phyloP scores from a whole-genome alignment of 768 basidiomycete species.

The Termitomyces sp. region DNA sequence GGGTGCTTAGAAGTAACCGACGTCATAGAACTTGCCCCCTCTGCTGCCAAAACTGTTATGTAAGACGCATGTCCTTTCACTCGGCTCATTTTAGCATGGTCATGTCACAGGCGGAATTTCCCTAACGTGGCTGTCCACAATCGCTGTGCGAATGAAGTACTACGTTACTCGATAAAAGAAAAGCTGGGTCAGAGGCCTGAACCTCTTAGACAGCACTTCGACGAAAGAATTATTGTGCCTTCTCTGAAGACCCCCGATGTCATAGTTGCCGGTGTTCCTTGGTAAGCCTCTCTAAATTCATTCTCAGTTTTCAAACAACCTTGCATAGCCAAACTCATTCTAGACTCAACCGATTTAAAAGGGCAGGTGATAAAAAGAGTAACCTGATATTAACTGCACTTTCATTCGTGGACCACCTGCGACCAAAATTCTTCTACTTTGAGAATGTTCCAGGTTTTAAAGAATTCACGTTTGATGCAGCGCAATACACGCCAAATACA shows the following conservation, averaged over 20 bases:
- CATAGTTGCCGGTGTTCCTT: slow-evolving; percentile 71
- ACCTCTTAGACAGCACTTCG: slow-evolving; percentile 32
- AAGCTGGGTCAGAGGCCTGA: slow-evolving; percentile 35
- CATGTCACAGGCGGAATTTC: slow-evolving; percentile 41
- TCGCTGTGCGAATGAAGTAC: slow-evolving; percentile 62
- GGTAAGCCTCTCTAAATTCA: slow-evolving; percentile 30
- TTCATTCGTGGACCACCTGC: slow-evolving; percentile 43
- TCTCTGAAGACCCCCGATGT: slow-evolving; percentile 30
- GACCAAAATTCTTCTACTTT: slow-evolving; percentile 37
- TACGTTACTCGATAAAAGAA: slow-evolving; percentile 51
- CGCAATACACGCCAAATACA: slow-evolving; percentile 33
- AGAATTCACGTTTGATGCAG: slow-evolving; percentile 33
- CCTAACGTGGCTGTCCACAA: slow-evolving; percentile 53
- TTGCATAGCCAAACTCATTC: slow-evolving; percentile 71
- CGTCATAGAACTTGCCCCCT: slow-evolving; percentile 70
- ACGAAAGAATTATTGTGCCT: slow-evolving; percentile 20
- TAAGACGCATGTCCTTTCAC: slow-evolving; percentile 21
- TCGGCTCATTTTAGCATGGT: slow-evolving; percentile 1
- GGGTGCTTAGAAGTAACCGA: slow-evolving; percentile 53
- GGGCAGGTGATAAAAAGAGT: slow-evolving; percentile 61
- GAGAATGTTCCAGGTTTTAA: slow-evolving; percentile 55
- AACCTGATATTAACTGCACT: slow-evolving; percentile 60
- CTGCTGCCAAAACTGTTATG: slow-evolving; percentile 64
- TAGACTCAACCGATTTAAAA: slow-evolving; percentile 62
- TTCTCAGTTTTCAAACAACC: not conserved